phyloP scores from a whole-genome alignment of 129 eudicot genomes.

The Flaveria robusta region DNA sequence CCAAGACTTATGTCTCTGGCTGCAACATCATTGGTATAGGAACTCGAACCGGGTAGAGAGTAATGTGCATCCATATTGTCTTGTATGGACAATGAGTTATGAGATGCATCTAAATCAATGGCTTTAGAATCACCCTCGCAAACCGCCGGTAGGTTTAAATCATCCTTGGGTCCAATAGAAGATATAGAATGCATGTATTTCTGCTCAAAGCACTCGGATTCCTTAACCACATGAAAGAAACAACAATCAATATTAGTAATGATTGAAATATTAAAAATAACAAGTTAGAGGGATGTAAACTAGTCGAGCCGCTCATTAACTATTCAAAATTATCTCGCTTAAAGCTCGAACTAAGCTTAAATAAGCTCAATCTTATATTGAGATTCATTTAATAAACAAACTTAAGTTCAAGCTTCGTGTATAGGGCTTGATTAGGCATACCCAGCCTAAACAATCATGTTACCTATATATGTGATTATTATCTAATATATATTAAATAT shows the following conservation, averaged over 20 bases:
- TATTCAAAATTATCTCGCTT: too few relatives aligned
- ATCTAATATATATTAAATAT: too few relatives aligned
- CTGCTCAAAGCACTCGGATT: constrained; percentile 33
- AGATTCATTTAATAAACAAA: too few relatives aligned
- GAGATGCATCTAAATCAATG: constrained; percentile 24
- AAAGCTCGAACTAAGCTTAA: too few relatives aligned
- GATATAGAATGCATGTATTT: constrained; percentile 26
- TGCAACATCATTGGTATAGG: constrained; percentile 9
- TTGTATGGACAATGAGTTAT: constrained; percentile 32
- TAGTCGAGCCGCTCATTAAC: too few relatives aligned
- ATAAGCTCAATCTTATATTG: too few relatives aligned
- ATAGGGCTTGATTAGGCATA: too few relatives aligned
- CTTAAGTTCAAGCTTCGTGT: too few relatives aligned
- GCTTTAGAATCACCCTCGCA: constrained; percentile 46
- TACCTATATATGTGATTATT: too few relatives aligned
- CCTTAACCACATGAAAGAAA: constrained; percentile 36
- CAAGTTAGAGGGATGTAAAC: too few relatives aligned
- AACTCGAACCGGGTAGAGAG: not conserved
- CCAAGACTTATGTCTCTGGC: constrained; percentile 19
- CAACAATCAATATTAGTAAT: not conserved
- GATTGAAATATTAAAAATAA: not conserved
- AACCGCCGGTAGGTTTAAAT: constrained; percentile 17
- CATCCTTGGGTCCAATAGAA: constrained; percentile 32
- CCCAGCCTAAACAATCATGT: too few relatives aligned
- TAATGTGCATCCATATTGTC: constrained; percentile 28